Conservation (phyloP, 768 basidiomycete genomes). For the Boletus reticuloceps region DNA sequence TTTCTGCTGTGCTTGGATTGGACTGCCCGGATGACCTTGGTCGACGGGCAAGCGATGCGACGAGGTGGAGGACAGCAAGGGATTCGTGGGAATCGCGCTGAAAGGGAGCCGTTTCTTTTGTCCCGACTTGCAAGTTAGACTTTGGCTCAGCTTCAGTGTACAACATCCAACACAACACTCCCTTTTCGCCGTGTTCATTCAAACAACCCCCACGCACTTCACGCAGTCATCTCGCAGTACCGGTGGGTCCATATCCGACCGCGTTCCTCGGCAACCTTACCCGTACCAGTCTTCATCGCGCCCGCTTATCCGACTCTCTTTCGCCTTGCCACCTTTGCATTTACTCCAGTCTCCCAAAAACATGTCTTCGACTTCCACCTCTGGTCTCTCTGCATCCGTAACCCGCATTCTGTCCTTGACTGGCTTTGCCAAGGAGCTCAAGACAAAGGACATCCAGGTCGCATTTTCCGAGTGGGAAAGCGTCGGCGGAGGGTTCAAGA, state of each 20-base stretch:
- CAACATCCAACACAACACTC: constrained; percentile 30
- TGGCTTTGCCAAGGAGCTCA: constrained; percentile 94
- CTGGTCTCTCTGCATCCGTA: constrained; percentile 88
- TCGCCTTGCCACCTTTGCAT: constrained; percentile 1
- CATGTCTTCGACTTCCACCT: constrained; percentile 67
- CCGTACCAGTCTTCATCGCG: not conserved
- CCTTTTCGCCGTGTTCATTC: constrained; percentile 9
- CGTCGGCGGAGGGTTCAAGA: constrained; percentile 90
- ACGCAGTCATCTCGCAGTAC: constrained; percentile 7
- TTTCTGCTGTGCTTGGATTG: not conserved
- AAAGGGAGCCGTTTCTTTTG: not conserved
- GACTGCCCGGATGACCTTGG: too few species aligned
- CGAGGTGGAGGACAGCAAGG: not conserved
- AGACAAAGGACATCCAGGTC: constrained; percentile 93
- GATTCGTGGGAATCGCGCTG: constrained; percentile 19
- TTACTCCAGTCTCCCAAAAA: constrained; percentile 9
- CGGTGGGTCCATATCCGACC: constrained; percentile 10
- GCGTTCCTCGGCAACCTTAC: constrained; percentile 32
- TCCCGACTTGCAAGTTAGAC: constrained; percentile 10
- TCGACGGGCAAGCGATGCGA: too few species aligned
- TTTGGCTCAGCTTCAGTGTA: constrained; percentile 13
- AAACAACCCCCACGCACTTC: constrained; percentile 5
- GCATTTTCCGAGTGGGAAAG: constrained; percentile 90
- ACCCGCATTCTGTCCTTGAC: constrained; percentile 91
- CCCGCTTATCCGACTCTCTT: constrained; percentile 17